Evolutionary conservation across 2,329 filamentous ascomycete genomes (phyloP).

Genomic region (Sporothrix curviconia): DNA sequence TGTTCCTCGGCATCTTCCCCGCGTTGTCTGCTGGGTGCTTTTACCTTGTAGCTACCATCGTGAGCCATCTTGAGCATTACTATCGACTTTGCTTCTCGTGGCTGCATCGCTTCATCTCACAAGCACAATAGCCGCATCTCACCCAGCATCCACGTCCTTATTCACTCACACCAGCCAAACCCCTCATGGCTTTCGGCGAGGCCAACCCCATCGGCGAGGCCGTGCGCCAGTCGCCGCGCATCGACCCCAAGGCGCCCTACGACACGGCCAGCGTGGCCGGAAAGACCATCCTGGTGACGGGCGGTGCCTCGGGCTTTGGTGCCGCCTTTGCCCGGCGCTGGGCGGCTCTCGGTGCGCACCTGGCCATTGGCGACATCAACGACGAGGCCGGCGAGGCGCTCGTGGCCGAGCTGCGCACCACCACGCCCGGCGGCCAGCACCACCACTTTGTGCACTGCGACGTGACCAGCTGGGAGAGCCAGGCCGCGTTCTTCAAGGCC

Average conservation of each 20-base stretch:
- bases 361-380: slow-evolving; percentile 60
- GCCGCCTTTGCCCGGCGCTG: slow-evolving; percentile 46
- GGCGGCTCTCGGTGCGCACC: slow-evolving; percentile 49
- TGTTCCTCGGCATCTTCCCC: not conserved
- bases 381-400: slow-evolving; percentile 47
- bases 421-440: slow-evolving; percentile 36
- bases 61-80: not conserved
- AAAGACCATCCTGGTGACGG: slow-evolving; percentile 57
- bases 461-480: slow-evolving; percentile 58
- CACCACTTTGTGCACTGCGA: slow-evolving; percentile 55
- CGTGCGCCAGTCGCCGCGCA: slow-evolving; percentile 25
- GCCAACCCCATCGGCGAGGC: not conserved
- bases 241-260: slow-evolving; percentile 41
- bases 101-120: no score
- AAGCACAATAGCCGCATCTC: no score
- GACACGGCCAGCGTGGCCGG: slow-evolving; percentile 38
- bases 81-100: no score
- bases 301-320: slow-evolving; percentile 56
- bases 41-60: not conserved
- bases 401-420: slow-evolving; percentile 42
- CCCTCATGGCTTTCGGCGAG: slow-evolving; percentile 8
- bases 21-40: not conserved
- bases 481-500: slow-evolving; percentile 55
- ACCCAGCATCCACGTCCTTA: no score
- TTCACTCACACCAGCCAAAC: not conserved